A percentile compares a stretch with the other conserved stretches of the same genome.
phyloP scores from a whole-genome alignment of 345 rosid species.

The Eucalyptus brandiana region DNA sequence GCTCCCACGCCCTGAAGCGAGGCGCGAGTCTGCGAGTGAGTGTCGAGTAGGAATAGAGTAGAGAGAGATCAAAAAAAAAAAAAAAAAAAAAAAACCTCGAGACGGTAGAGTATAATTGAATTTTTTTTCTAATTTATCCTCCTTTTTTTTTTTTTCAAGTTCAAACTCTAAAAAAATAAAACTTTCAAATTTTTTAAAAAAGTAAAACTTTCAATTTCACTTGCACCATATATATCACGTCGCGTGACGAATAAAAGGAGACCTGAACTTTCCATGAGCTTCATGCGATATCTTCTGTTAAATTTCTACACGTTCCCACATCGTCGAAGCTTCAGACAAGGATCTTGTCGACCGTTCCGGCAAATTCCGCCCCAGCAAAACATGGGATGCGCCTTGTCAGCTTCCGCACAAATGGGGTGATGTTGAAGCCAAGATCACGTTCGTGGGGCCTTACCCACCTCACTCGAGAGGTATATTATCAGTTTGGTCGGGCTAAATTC shows the following conservation, averaged over 20 bases:
- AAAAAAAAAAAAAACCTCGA: no score
- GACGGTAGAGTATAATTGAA: background rate
- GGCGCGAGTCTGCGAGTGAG: no score
- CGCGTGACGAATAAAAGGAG: background rate
- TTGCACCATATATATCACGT: background rate
- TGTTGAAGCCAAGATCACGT: background rate
- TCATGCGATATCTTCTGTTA: background rate
- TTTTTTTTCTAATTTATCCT: background rate
- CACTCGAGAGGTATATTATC: background rate
- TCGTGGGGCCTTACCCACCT: background rate
- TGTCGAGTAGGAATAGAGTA: no score
- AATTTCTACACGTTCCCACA: background rate
- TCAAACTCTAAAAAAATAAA: background rate
- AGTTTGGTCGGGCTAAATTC: background rate
- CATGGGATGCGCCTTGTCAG: background rate
- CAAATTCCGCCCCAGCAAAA: background rate
- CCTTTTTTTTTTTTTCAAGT: background rate
- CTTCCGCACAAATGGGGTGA: background rate
- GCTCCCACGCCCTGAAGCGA: no score
- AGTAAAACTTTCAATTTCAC: background rate
- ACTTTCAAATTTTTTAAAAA: accelerated
- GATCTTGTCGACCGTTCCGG: background rate
- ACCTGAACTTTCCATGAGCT: background rate
- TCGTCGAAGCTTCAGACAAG: background rate
- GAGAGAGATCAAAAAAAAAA: no score